A percentile compares a stretch with the other conserved stretches of the same genome.
These are phyloP conservation scores for Termitomyces sp. DNA, from an alignment of 768 basidiomycete species.

Conservation along the genomic window DNA sequence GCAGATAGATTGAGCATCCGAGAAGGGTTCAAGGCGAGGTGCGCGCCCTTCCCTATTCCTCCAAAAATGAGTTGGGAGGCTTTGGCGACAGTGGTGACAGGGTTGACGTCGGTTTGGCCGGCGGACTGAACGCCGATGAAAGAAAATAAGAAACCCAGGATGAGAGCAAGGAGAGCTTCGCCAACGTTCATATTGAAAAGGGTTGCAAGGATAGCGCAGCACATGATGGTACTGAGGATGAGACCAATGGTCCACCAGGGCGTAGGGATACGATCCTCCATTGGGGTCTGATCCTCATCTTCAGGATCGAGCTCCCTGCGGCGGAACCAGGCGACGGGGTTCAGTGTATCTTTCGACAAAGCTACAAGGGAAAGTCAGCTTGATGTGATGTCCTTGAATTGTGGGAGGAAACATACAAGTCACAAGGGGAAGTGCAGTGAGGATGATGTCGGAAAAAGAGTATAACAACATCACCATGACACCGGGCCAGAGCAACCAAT, in stretches of 20 bases:
- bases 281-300: slow-evolving; percentile 47
- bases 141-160: slow-evolving; percentile 60
- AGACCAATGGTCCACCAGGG: slow-evolving; percentile 52
- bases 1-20: slow-evolving; percentile 45
- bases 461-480: slow-evolving; percentile 57
- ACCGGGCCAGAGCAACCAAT: slow-evolving; percentile 63
- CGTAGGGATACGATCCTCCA: slow-evolving; percentile 48
- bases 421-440: slow-evolving; percentile 32
- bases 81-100: slow-evolving; percentile 54
- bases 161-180: slow-evolving; percentile 47
- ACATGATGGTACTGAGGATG: slow-evolving; percentile 40
- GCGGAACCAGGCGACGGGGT: slow-evolving; percentile 25
- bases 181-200: slow-evolving; percentile 54
- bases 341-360: slow-evolving; percentile 15
- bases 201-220: slow-evolving; percentile 46
- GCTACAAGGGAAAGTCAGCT: slow-evolving; percentile 1
- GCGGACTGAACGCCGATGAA: slow-evolving; percentile 61
- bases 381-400: too few species aligned
- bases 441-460: slow-evolving; percentile 47
- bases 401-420: slow-evolving; percentile 13
- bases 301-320: slow-evolving; percentile 26
- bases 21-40: slow-evolving; percentile 26
- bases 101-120: slow-evolving; percentile 58
- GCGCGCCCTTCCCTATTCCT: slow-evolving; percentile 46
- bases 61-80: slow-evolving; percentile 64